Percentiles rank a stretch among this genome's conserved stretches.
Evolutionary conservation across 78 protist genomes (phyloP).

Genomic region (Goniomonas avonlea): DNA sequence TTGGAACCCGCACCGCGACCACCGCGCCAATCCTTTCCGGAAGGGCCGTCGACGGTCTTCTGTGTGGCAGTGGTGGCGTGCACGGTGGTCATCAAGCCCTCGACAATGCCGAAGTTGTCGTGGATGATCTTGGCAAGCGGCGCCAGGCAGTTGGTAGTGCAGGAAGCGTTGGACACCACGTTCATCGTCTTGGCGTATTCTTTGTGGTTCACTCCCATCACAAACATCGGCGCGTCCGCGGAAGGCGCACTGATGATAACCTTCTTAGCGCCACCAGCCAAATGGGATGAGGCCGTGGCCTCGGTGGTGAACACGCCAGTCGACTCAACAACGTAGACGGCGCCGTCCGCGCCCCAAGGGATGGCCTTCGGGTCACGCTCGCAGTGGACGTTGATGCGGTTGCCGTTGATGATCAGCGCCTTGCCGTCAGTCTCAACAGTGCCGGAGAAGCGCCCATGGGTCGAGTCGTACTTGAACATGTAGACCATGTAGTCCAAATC

Average conservation of each 20-base stretch:
- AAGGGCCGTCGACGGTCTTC: conserved; percentile 47
- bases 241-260: conserved; percentile 98
- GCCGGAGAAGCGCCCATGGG: conserved; percentile 91
- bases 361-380: conserved; percentile 65
- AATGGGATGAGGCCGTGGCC: conserved; percentile 67
- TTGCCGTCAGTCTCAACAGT: conserved; percentile 48
- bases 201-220: conserved; percentile 92
- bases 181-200: conserved; percentile 19
- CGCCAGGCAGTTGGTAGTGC: conserved; percentile 99
- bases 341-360: conserved; percentile 43
- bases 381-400: conserved; percentile 49
- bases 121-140: conserved; percentile 91
- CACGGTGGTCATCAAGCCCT: conserved; percentile 82
- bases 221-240: conserved; percentile 90
- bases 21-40: conserved; percentile 40
- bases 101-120: conserved; percentile 85
- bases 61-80: conserved; percentile 70
- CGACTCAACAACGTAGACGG: conserved; percentile 87
- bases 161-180: conserved; percentile 91
- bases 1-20: conserved; percentile 58
- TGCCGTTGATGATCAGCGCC: conserved; percentile 76
- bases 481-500: conserved; percentile 81
- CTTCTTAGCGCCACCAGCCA: conserved; percentile 84
- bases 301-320: conserved; percentile 91
- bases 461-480: conserved; percentile 87